phyloP scores from a whole-genome alignment of 257 asterid species.

The Nicotiana paniculata region DNA sequence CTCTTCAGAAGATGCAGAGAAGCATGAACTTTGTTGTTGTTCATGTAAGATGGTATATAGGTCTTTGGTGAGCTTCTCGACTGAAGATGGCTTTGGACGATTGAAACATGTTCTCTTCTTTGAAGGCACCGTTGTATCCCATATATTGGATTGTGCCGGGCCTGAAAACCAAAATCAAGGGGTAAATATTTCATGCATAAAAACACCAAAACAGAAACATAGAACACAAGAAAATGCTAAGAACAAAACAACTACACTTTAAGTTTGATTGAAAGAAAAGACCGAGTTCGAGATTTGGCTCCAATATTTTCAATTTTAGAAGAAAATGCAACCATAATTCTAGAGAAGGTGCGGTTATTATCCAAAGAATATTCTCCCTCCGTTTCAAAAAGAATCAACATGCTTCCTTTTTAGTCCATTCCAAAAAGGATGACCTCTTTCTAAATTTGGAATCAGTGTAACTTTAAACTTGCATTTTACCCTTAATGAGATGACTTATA shows the following conservation, averaged over 20 bases:
- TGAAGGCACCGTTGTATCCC: slow-evolving; percentile 86
- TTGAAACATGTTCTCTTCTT: slow-evolving; percentile 82
- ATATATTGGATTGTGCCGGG: slow-evolving; percentile 42
- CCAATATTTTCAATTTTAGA: neutral
- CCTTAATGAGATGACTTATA: too few relatives aligned
- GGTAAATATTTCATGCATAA: neutral
- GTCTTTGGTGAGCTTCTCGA: slow-evolving; percentile 86
- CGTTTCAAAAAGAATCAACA: too few relatives aligned
- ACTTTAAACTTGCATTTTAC: too few relatives aligned
- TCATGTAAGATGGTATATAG: slow-evolving; percentile 79
- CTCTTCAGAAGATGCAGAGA: slow-evolving; percentile 82
- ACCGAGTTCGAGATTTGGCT: neutral
- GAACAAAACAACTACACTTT: neutral
- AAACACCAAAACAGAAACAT: neutral
- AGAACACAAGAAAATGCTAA: neutral
- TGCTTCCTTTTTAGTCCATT: too few relatives aligned
- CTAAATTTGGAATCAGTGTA: too few relatives aligned
- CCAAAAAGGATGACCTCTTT: too few relatives aligned
- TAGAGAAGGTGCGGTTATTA: neutral
- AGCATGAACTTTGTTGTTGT: slow-evolving; percentile 71
- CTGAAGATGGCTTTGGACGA: slow-evolving; percentile 79
- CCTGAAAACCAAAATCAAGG: neutral
- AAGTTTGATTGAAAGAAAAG: neutral
- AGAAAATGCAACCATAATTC: neutral
- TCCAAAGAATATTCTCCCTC: neutral